Base-by-base conservation (phyloP, 768 basidiomycete genomes). In the Lactarius quietus region DNA sequence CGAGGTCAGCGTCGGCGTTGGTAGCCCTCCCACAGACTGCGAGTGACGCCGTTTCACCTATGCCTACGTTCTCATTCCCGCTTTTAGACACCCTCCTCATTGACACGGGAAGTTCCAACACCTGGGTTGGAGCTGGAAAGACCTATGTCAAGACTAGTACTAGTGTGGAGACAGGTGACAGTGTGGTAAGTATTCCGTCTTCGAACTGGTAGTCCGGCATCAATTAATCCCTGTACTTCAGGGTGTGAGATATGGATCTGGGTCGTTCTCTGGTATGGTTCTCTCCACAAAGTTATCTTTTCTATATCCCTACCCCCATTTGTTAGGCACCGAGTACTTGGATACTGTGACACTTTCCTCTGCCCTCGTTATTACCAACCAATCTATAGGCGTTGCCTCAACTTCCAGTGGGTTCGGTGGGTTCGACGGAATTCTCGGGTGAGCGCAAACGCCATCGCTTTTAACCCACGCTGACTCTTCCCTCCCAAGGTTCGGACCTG, bases 1-100 rank as follows among this genome's bases (percentile, higher is more conserved):
- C 72, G 80, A 79, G 14, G 74, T 77, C 65, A 70, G 77, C 33
- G 80, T 86, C 41, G 80, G 80, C 53, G 78, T 88, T 31, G 84
- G 84, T 5, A 75, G 68, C 48, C 83, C 84, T 12, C 68, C 82
- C 2, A 81, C 80, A 3, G 61, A 76, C 55, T 85, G 57, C 60
- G 38, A 12, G 29, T 36, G 31, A 0, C 8, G 28, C 31, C 1
- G 1, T 23, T 56, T 43, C 15, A 23, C 3, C 7, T 28, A 15
- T 31, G 3, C 17, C 10, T 5, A 12, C 4, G 1, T 18, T 35
- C 23, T n/a, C n/a, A 56, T 5, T 53, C 35, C 5, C 51, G 20
- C 26, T 35, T 39, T 7, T 38, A 61, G 60, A 53, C 38, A 41
- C 28, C 8, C 56, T 64, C 29, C 9, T 41, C 20, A 15, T 64